These are phyloP conservation scores for Parsonsia alboflavescens DNA, from an alignment of 257 asterid genomes.

Conservation along the genomic window DNA sequence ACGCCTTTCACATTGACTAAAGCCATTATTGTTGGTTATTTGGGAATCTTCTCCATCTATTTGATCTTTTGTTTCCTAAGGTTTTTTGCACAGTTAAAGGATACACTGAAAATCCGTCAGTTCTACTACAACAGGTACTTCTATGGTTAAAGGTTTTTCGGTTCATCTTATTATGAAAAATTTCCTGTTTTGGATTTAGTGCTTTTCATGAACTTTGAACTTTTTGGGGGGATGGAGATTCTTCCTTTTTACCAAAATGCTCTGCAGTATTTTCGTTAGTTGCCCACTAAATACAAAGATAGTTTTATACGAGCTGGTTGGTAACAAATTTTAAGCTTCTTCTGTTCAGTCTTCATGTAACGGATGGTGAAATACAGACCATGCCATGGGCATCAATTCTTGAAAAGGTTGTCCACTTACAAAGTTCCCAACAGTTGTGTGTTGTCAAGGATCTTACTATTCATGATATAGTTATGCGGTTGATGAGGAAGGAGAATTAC, in stretches of 20 bases:
- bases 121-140: conserved; percentile 76
- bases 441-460: conserved; percentile 84
- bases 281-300: background rate
- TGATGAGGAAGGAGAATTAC: conserved; percentile 97
- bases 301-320: background rate
- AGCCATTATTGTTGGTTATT: conserved; percentile 74
- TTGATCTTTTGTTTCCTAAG: conserved; percentile 75
- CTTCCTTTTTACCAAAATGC: background rate
- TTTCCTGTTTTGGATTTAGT: background rate
- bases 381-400: conserved; percentile 90
- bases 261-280: background rate
- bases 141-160: background rate
- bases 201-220: background rate
- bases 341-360: conserved; percentile 67
- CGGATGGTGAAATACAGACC: conserved; percentile 88
- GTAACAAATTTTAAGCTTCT: background rate
- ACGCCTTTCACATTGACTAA: conserved; percentile 69
- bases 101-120: conserved; percentile 75
- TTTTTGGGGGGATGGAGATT: background rate
- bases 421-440: conserved; percentile 57
- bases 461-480: conserved; percentile 84
- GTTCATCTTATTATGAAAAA: background rate
- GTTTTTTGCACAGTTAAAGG: conserved; percentile 85
- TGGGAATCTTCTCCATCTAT: conserved; percentile 79
- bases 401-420: conserved; percentile 73